These are phyloP conservation scores for Globisporangium alternatum DNA, from an alignment of 352 stramenopile genomes.

Conservation along the genomic window DNA sequence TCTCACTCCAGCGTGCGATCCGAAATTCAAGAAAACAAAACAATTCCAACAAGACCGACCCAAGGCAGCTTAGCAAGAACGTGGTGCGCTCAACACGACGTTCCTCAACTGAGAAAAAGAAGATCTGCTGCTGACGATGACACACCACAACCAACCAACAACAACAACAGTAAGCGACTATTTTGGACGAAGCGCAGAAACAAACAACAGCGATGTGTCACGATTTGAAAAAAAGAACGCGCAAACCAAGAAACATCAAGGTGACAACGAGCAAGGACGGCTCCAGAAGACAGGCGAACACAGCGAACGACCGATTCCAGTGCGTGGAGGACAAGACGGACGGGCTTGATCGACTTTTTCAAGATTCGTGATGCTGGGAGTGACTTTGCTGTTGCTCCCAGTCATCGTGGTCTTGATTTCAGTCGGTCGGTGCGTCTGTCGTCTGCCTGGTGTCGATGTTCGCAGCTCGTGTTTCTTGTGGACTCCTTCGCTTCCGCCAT, in stretches of 20 bases:
- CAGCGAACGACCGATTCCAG: conserved; percentile 4
- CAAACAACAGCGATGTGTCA: conserved; percentile 7
- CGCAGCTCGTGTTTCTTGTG: conserved; percentile 8
- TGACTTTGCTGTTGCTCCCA: background rate
- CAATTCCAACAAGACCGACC: background rate
- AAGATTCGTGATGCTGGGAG: background rate
- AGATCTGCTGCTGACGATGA: conserved; percentile 9
- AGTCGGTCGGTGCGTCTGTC: background rate
- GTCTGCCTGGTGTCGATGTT: background rate
- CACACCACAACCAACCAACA: background rate
- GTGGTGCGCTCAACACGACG: background rate
- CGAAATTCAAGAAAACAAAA: conserved; percentile 4
- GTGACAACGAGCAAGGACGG: background rate
- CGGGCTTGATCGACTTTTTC: background rate
- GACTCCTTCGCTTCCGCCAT: conserved; percentile 9
- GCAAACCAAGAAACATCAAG: conserved; percentile 10
- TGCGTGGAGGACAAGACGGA: background rate
- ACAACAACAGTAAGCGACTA: conserved; percentile 9
- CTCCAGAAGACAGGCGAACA: conserved; percentile 2
- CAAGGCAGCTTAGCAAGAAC: background rate
- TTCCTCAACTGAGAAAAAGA: conserved; percentile 13
- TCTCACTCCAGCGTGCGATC: background rate
- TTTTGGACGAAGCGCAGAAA: conserved; percentile 14
- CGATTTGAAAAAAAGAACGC: conserved; percentile 7
- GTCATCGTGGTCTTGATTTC: background rate